Evolutionary conservation across 1,284 basidiomycete genomes (phyloP), one percentile per base, ranked within the genome.

Genomic region (Volvariella volvacea): DNA sequence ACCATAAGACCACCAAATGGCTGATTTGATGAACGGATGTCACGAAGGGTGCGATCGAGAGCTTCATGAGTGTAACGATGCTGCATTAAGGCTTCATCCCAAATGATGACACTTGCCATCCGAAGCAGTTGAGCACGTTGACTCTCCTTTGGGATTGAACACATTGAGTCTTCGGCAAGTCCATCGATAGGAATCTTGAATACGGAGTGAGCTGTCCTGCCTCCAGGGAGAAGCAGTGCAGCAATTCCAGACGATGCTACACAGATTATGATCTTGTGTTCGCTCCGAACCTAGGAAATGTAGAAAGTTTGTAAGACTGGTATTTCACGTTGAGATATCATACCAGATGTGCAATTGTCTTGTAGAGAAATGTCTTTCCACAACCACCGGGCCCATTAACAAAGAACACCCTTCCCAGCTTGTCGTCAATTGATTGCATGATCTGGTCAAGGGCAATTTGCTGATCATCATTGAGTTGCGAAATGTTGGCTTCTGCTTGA

Each of bases 1-100:
- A 71, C 54, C 14, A 64, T 61, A 16, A 69, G 54, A 0, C 69
- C 68, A 21, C 69, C 69, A 61, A 72, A 73, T 0, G 59, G 64
- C 0, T 30, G 22, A 4, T 61, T 39, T 30, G 44, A 21, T 19
- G 57, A 40, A 1, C 54, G 40, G 8, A 71, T 46, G 41, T 68
- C 66, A 1, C 50, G 56, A 0, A 63, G 47, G 0, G 61, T 57
- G 0, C 58, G 47, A 31, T 72, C 62, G 6, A 69, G 55, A 8
- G 63, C 61, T 43, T 67, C 63, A 21, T 45, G 39, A 36, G 46
- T 53, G 45, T 52, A 50, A 1, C 59, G 47, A 40, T 68, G 54
- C 28, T 64, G 62, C 59, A 64, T 64, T 4, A 55, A 50, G 2
- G 58, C 58, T 42, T 71, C 66, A 53, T 70, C 66, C 64, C 63